Evolutionary conservation across 192 early-diverging fungal species (phyloP).

Genomic region (Obelidium mucronatum): DNA sequence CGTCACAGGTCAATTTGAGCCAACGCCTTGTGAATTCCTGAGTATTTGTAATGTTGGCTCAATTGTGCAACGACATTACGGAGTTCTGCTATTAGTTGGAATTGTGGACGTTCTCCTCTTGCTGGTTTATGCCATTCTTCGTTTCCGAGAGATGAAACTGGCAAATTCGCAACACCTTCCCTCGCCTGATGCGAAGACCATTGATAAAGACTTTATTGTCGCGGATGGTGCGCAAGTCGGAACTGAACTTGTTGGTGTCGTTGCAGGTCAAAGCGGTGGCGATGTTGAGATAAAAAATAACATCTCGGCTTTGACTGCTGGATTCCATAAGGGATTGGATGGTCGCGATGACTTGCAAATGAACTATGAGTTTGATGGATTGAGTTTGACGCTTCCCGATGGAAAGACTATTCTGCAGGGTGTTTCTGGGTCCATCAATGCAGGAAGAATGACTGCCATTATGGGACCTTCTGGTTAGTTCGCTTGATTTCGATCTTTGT

Average conservation of each 20-base stretch:
- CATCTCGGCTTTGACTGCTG: conserved; percentile 23
- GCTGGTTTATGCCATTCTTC: conserved; percentile 33
- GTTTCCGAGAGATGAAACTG: neutral
- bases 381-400: conserved; percentile 45
- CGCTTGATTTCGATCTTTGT: too few species aligned
- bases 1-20: conserved; percentile 4
- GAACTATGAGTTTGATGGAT: conserved; percentile 47
- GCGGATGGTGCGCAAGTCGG: neutral
- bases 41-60: conserved; percentile 42
- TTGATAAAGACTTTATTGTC: neutral
- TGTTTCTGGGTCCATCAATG: conserved; percentile 74
- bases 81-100: conserved; percentile 17
- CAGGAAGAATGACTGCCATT: conserved; percentile 84
- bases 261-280: too few species aligned
- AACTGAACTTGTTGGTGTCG: neutral
- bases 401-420: conserved; percentile 70
- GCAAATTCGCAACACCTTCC: too few species aligned
- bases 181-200: neutral
- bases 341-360: conserved; percentile 35
- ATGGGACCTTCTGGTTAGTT: conserved; percentile 86
- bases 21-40: conserved; percentile 36
- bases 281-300: neutral
- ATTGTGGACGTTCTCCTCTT: conserved; percentile 36
- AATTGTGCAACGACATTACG: conserved; percentile 32
- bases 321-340: conserved; percentile 30